Evolutionary conservation across 441 rosid genomes (phyloP).

Genomic region (Lepidium campestre): DNA sequence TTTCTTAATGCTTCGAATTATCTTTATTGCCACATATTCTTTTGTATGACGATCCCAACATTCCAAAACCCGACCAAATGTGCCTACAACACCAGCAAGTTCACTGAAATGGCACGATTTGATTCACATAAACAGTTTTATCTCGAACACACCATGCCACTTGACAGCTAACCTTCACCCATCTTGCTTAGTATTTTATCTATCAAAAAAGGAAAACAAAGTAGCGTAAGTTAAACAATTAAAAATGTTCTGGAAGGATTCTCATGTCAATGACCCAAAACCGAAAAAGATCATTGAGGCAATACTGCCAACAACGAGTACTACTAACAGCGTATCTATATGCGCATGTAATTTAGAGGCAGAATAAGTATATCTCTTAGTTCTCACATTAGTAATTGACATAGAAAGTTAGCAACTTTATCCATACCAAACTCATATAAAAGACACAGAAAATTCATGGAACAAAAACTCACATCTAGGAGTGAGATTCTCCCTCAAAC

Average conservation of each 20-base stretch:
- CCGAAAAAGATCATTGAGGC: background rate
- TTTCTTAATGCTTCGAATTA: slow-evolving; percentile 64
- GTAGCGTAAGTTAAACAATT: background rate
- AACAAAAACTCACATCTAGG: slow-evolving; percentile 55
- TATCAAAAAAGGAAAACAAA: slow-evolving; percentile 27
- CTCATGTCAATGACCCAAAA: background rate
- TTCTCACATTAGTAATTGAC: background rate
- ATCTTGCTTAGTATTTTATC: slow-evolving; percentile 82
- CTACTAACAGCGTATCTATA: background rate
- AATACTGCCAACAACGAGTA: background rate
- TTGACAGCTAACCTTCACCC: slow-evolving; percentile 90
- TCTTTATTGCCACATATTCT: slow-evolving; percentile 76
- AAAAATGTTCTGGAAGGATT: background rate
- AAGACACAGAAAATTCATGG: background rate
- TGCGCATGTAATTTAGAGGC: background rate
- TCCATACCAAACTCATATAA: background rate
- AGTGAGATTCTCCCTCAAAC: slow-evolving; percentile 74
- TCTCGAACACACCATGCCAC: slow-evolving; percentile 57
- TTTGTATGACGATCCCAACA: slow-evolving; percentile 81
- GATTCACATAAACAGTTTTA: slow-evolving; percentile 52
- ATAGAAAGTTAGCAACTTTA: background rate
- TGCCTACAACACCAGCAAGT: slow-evolving; percentile 90
- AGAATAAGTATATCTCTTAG: background rate
- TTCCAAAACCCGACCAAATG: slow-evolving; percentile 91
- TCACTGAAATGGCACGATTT: slow-evolving; percentile 64